These are phyloP conservation scores for Pilaira anomala DNA, from an alignment of 192 early-diverging fungal genomes.

Conservation along the genomic window DNA sequence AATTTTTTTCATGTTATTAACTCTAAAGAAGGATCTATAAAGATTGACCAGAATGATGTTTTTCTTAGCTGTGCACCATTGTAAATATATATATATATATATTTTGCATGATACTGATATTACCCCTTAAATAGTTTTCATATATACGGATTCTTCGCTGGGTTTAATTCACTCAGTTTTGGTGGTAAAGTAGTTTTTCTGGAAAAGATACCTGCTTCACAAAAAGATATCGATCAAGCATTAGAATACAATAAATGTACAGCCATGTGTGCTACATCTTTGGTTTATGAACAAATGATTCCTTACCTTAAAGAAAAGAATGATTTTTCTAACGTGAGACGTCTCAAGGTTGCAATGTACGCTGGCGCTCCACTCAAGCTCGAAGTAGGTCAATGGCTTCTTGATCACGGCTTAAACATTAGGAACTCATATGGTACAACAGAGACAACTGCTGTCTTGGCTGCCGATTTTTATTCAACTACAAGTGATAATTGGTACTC, in stretches of 20 bases:
- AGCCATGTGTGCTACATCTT: not conserved
- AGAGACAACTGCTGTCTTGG: no score
- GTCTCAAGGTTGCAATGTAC: not conserved
- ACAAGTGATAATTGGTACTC: no score
- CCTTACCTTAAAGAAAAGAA: not conserved
- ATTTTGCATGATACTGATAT: no score
- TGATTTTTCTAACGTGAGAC: not conserved
- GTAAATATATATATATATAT: not conserved
- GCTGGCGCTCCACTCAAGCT: not conserved
- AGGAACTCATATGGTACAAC: not conserved
- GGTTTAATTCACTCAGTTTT: not conserved
- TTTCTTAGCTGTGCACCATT: not conserved
- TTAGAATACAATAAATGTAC: constrained; percentile 9
- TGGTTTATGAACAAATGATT: not conserved
- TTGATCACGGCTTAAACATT: not conserved
- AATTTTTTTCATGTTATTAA: not conserved
- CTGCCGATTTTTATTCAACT: no score
- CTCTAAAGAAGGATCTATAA: not conserved
- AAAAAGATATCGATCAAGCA: constrained; percentile 2
- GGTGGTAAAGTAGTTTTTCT: constrained; percentile 5
- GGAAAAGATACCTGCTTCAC: not conserved
- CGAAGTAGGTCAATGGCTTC: not conserved
- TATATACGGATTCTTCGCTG: not conserved
- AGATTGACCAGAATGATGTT: not conserved
- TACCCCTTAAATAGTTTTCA: no score